Percentiles rank a stretch among this genome's conserved stretches.
These are phyloP conservation scores for Plasmodium gallinaceum DNA, from an alignment of 169 alveolate genomes.

Conservation along the genomic window DNA sequence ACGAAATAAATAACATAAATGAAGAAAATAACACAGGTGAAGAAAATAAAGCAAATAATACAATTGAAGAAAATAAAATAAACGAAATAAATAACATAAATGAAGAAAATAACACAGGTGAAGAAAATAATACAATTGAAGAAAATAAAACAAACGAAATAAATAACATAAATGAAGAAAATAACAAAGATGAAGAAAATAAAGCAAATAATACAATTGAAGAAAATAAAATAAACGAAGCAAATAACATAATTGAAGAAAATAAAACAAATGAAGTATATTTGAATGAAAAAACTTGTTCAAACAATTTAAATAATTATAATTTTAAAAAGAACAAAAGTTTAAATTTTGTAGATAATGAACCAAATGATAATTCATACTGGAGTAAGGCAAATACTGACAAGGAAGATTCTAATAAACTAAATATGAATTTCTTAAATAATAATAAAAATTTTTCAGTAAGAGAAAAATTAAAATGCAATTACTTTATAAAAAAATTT, in stretches of 20 bases:
- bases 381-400: slow-evolving; percentile 14
- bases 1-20: too few relatives aligned
- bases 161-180: neutral
- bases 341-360: neutral
- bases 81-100: too few relatives aligned
- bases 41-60: neutral
- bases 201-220: neutral
- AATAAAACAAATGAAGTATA: neutral
- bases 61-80: neutral
- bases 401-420: slow-evolving; percentile 13
- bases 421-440: neutral
- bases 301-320: neutral
- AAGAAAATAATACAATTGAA: neutral
- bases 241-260: neutral
- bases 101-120: neutral
- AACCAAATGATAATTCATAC: neutral
- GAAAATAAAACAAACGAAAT: neutral
- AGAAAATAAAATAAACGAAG: neutral
- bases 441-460: slow-evolving; percentile 17
- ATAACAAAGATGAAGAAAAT: neutral
- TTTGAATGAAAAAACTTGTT: neutral
- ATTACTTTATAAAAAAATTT: slow-evolving; percentile 69
- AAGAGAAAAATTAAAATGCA: slow-evolving; percentile 68
- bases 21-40: neutral
- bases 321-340: neutral